phyloP scores from a whole-genome alignment of 176 grass and related monocot species.

The Oryza brachyantha region DNA sequence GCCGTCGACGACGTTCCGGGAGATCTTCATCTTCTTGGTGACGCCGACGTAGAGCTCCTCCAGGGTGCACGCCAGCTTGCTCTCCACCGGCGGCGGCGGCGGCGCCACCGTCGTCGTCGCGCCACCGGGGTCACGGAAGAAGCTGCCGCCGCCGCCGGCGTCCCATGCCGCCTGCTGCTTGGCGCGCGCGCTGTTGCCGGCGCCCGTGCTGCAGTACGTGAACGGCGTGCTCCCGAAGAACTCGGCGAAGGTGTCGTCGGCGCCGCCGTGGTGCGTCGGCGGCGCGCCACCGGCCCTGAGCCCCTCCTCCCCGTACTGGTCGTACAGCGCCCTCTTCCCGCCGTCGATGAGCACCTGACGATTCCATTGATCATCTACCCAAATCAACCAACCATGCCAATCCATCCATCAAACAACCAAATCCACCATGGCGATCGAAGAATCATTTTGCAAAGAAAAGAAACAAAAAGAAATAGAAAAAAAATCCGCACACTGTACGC shows the following conservation, averaged over 20 bases:
- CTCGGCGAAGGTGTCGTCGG: conserved; percentile 74
- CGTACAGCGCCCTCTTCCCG: conserved; percentile 61
- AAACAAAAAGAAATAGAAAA: too few relatives aligned
- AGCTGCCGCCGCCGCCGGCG: neutral
- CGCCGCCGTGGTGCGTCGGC: neutral
- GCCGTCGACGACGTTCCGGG: conserved; percentile 47
- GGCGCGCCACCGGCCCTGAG: conserved; percentile 25
- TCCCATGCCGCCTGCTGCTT: conserved; percentile 34
- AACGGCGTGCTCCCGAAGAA: conserved; percentile 78
- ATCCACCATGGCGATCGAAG: neutral
- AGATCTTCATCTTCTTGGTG: conserved; percentile 85
- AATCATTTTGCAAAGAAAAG: neutral
- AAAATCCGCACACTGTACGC: conserved; percentile 36
- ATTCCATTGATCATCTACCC: neutral
- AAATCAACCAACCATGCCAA: neutral
- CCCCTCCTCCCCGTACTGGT: conserved; percentile 70
- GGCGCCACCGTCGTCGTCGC: neutral
- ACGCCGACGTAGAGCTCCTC: conserved; percentile 77
- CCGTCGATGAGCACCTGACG: conserved; percentile 67
- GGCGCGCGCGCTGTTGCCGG: conserved; percentile 17
- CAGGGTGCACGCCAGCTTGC: conserved; percentile 72
- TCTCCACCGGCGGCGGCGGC: conserved; percentile 42
- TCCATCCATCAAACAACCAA: neutral
- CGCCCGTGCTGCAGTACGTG: conserved; percentile 37
- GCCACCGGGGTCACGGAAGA: neutral